Percentiles rank a stretch among this genome's conserved stretches.
phyloP scores from a whole-genome alignment of 306 rosid genomes.

The Mucuna pruriens region DNA sequence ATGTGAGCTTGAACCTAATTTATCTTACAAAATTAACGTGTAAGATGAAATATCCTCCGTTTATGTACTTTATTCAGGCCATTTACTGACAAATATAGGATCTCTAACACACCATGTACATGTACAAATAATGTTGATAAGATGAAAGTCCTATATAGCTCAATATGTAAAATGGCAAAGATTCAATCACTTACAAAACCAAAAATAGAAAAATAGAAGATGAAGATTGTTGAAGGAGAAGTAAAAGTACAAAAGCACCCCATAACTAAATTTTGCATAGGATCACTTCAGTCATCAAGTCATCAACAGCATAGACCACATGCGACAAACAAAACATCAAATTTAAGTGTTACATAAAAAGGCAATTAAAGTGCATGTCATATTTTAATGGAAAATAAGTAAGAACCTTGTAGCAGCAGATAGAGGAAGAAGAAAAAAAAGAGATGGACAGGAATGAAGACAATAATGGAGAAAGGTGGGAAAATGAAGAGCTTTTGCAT shows the following conservation, averaged over 20 bases:
- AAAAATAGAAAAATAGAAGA: not conserved
- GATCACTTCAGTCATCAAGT: not conserved
- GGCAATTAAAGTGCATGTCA: not conserved
- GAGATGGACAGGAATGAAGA: not conserved
- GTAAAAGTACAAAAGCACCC: not conserved
- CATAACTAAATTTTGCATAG: not conserved
- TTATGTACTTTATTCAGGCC: too few species aligned
- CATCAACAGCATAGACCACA: not conserved
- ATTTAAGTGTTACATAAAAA: not conserved
- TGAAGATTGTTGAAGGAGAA: not conserved
- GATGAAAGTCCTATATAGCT: not conserved
- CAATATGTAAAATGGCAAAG: not conserved
- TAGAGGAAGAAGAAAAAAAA: not conserved
- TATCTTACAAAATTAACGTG: too few species aligned
- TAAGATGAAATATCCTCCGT: too few species aligned
- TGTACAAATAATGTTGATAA: not conserved
- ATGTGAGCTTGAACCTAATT: too few species aligned
- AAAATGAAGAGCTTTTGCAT: not conserved
- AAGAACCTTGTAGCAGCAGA: not conserved
- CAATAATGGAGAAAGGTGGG: not conserved
- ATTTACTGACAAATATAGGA: too few species aligned
- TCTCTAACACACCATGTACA: too few species aligned
- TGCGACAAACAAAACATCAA: not conserved
- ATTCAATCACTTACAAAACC: not conserved
- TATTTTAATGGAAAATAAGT: not conserved